Percentiles rank a stretch among this genome's conserved stretches.
These are phyloP conservation scores for Trametes maxima DNA, from an alignment of 768 basidiomycete genomes.

Conservation along the genomic window DNA sequence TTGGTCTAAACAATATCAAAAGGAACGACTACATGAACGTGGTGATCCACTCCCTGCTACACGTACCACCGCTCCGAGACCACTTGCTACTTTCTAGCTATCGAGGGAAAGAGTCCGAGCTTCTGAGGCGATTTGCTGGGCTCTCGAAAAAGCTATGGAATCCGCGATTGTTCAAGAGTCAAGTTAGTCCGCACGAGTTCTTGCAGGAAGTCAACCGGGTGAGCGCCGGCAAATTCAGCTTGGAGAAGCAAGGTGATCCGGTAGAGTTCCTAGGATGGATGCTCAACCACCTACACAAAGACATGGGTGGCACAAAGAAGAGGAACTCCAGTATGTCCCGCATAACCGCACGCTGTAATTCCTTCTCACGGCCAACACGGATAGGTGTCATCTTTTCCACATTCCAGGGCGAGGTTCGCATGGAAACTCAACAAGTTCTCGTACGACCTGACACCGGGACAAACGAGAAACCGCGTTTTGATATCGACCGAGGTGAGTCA, in stretches of 20 bases:
- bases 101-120: constrained; percentile 77
- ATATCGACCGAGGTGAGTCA: constrained; percentile 85
- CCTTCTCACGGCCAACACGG: constrained; percentile 8
- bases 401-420: constrained; percentile 91
- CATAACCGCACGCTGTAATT: constrained; percentile 22
- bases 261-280: constrained; percentile 96
- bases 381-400: constrained; percentile 88
- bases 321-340: constrained; percentile 76
- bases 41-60: constrained; percentile 89
- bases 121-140: constrained; percentile 83
- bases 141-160: constrained; percentile 97
- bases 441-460: constrained; percentile 76
- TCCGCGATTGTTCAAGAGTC: constrained; percentile 92
- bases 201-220: constrained; percentile 93
- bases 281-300: constrained; percentile 89
- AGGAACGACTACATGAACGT: constrained; percentile 98
- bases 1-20: constrained; percentile 98
- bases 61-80: constrained; percentile 87
- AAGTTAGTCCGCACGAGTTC: constrained; percentile 99
- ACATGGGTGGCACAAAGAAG: constrained; percentile 94
- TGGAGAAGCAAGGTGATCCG: constrained; percentile 95
- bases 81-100: constrained; percentile 79
- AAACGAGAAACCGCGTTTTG: constrained; percentile 86
- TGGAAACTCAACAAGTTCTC: constrained; percentile 93
- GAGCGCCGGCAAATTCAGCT: constrained; percentile 86